Evolutionary conservation across 352 stramenopile genomes (phyloP), one percentile per base, ranked within the genome.

Genomic region (Phytophthora citricola): DNA sequence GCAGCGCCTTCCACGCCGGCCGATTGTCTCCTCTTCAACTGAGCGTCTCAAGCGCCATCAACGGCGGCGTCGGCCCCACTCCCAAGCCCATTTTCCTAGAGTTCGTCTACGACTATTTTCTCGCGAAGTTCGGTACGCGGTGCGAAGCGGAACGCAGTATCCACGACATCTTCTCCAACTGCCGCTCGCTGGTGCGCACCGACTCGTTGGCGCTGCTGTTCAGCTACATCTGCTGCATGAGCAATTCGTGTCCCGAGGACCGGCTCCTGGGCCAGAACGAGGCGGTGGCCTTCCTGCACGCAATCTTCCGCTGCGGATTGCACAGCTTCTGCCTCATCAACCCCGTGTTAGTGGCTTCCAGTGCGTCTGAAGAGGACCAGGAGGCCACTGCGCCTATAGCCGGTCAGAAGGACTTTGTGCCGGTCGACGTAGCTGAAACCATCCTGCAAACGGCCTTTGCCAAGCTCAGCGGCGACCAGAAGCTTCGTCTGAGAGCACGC

Each of bases 151-250:
- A 97, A 69, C 90, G 91, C 48, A 56, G 91, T 1, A 81, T 95
- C 26, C 86, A 96, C 46, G 89, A 95, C 36, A 53, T 96, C 15
- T 97, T 95, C 43, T 73, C 83, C 12, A 94, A 88, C 47, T 92
- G 84, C n/a, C 82, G 89, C 0, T 60, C 75, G 3, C 56, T 89
- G 17, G 63, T 85, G n/a, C 45, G 60, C 3, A 52, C 40, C 0
- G 63, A 87, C 31, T 57, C 78, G 5, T 71, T 83, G 20, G 84
- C 87, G 8, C 17, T 78, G 24, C 58, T 95, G 4, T 95, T 94
- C 34, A 78, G 83, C 32, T 68, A 86, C 17, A 64, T 96, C 17
- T 94, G 82, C 43, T 87, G 75, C 40, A 91, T 95, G 84, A 78
- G 61, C 41, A 78, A 90, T 10, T 74, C 68, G 4, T 79, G 78